Evolutionary conservation across 495 filamentous ascomycete genomes (phyloP).

Genomic region (Chaetomium fimeti): DNA sequence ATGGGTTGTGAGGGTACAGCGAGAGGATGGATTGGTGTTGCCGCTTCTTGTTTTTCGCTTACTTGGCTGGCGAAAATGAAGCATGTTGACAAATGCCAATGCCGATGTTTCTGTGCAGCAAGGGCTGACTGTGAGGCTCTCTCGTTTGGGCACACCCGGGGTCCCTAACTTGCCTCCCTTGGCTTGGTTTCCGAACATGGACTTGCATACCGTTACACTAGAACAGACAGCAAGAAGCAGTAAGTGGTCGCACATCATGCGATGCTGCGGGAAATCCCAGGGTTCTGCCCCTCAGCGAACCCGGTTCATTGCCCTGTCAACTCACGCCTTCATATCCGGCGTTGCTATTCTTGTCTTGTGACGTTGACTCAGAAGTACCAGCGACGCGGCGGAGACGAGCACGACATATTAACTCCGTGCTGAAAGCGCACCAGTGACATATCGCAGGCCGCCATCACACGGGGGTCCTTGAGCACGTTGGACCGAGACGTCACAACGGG

Average conservation of each 20-base stretch:
- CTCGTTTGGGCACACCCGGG: not conserved
- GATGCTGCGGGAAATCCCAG: not conserved
- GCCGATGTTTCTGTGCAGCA: not conserved
- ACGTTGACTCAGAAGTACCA: not conserved
- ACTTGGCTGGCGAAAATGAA: no score
- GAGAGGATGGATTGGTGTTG: no score
- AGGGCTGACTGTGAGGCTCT: not conserved
- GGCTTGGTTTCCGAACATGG: not conserved
- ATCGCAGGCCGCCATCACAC: not conserved
- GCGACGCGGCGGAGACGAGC: not conserved
- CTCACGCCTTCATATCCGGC: not conserved
- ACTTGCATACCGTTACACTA: not conserved
- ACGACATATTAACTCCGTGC: not conserved
- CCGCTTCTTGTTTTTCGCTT: no score
- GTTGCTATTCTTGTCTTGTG: slow-evolving; percentile 15
- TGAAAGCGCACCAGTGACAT: not conserved
- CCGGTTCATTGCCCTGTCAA: slow-evolving; percentile 1
- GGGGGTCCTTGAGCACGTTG: slow-evolving; percentile 10
- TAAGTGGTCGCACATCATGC: not conserved
- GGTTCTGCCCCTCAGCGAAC: not conserved
- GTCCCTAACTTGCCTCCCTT: not conserved
- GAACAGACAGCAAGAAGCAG: not conserved
- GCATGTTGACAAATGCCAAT: no score
- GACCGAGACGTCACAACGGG: not conserved
- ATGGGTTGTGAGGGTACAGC: no score